Evolutionary conservation across 2,329 filamentous ascomycete species (phyloP).

Genomic region (Aspergillus sp.): DNA sequence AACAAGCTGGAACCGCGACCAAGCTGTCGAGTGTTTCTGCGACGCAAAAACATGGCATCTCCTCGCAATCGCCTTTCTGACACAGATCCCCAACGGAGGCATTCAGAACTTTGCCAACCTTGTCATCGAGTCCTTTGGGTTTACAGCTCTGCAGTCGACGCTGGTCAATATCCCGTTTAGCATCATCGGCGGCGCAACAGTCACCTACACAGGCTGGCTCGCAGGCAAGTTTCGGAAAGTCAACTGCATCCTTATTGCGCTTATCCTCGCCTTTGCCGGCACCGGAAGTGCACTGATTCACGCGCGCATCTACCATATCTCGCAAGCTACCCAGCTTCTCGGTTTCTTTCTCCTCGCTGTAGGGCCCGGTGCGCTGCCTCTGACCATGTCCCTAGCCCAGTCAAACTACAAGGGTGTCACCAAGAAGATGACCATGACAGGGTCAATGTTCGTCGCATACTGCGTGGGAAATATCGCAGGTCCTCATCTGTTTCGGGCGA

Average conservation of each 20-base stretch:
- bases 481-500: slow-evolving; percentile 58
- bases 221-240: slow-evolving; percentile 10
- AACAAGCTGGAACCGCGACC: slow-evolving; percentile 56
- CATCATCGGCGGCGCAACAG: slow-evolving; percentile 43
- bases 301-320: slow-evolving; percentile 43
- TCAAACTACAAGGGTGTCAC: slow-evolving; percentile 62
- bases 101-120: slow-evolving; percentile 52
- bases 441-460: slow-evolving; percentile 60
- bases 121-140: slow-evolving; percentile 61
- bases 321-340: slow-evolving; percentile 53
- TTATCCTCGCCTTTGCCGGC: slow-evolving; percentile 57
- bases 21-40: slow-evolving; percentile 40
- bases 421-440: slow-evolving; percentile 65
- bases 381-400: slow-evolving; percentile 60
- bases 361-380: slow-evolving; percentile 59
- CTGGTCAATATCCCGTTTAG: slow-evolving; percentile 64
- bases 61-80: slow-evolving; percentile 46
- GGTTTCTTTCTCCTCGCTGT: slow-evolving; percentile 63
- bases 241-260: slow-evolving; percentile 47
- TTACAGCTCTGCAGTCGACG: slow-evolving; percentile 57
- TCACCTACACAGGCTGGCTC: slow-evolving; percentile 20
- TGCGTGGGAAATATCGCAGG: slow-evolving; percentile 62
- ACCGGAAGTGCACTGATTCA: slow-evolving; percentile 60
- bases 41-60: background rate
- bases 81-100: slow-evolving; percentile 64